A percentile compares a stretch with the other conserved stretches of the same genome.
Evolutionary conservation across 2,329 filamentous ascomycete genomes (phyloP).

Genomic region (Alternaria viburni): DNA sequence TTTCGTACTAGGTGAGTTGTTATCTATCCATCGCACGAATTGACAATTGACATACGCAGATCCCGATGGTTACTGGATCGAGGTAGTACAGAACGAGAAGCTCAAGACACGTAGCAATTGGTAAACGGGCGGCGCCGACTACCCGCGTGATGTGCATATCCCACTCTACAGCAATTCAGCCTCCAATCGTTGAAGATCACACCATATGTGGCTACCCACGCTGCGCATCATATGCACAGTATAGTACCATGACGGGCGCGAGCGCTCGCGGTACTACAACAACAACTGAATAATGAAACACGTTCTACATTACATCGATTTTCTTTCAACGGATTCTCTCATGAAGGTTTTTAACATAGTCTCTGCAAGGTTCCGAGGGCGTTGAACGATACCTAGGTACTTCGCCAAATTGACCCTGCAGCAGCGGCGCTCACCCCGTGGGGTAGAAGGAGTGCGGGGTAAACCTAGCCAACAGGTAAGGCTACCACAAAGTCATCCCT

Average conservation of each 20-base stretch:
- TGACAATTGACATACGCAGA: constrained; percentile 39
- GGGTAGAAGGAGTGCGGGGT: constrained; percentile 43
- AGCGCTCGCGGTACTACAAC: not conserved
- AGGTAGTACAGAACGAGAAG: constrained; percentile 78
- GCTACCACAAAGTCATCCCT: constrained; percentile 26
- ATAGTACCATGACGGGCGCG: not conserved
- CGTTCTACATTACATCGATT: not conserved
- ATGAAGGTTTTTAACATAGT: not conserved
- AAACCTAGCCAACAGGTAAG: constrained; percentile 30
- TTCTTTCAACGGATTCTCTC: not conserved
- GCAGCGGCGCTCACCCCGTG: constrained; percentile 22
- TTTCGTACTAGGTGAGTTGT: constrained; percentile 71
- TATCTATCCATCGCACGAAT: not conserved
- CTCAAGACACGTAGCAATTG: constrained; percentile 56
- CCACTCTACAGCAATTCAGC: constrained; percentile 15
- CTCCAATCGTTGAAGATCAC: constrained; percentile 22
- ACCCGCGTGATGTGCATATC: constrained; percentile 16
- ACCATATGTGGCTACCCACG: constrained; percentile 6
- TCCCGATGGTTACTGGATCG: constrained; percentile 85
- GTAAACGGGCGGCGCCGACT: constrained; percentile 31
- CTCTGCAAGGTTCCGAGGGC: not conserved
- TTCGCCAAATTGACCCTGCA: not conserved
- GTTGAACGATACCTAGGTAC: not conserved
- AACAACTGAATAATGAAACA: not conserved
- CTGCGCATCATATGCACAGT: constrained; percentile 5